Percentiles rank a stretch among this genome's conserved stretches.
Conservation (phyloP, 495 filamentous ascomycete species). For the Tetracladium setigerum region DNA sequence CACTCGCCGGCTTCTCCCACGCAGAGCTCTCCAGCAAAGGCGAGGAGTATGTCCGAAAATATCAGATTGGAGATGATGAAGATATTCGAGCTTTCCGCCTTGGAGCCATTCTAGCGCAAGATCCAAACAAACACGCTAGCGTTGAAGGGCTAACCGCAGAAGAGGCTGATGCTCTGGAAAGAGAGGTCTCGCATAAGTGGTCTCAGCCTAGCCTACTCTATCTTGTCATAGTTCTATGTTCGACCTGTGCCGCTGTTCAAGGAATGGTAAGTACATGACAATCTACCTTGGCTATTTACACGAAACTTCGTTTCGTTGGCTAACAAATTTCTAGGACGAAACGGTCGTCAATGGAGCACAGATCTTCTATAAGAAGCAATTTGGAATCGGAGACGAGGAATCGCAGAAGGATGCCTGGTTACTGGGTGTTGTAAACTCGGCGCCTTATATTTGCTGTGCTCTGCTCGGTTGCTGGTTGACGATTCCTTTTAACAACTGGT, state of each 20-base stretch:
- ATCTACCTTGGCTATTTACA: not conserved
- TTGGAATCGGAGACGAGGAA: conserved; percentile 51
- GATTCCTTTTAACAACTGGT: conserved; percentile 67
- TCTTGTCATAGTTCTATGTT: conserved; percentile 57
- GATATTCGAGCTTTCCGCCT: conserved; percentile 65
- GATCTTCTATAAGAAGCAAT: conserved; percentile 56
- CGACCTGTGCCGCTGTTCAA: conserved; percentile 57
- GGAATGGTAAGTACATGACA: conserved; percentile 49
- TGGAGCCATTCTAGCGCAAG: conserved; percentile 64
- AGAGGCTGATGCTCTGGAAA: conserved; percentile 50
- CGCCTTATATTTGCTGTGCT: conserved; percentile 73
- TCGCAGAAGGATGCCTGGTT: conserved; percentile 46
- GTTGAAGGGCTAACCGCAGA: conserved; percentile 48
- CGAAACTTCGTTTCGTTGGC: not conserved
- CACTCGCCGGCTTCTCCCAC: conserved; percentile 54
- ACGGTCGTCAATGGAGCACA: conserved; percentile 77
- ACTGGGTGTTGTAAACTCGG: conserved; percentile 57
- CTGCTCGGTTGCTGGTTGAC: conserved; percentile 78
- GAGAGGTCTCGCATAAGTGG: conserved; percentile 65
- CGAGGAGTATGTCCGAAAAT: conserved; percentile 54
- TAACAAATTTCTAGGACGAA: conserved; percentile 54
- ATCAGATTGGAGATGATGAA: conserved; percentile 53
- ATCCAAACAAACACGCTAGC: conserved; percentile 34
- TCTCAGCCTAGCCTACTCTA: conserved; percentile 64
- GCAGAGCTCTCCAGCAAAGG: conserved; percentile 55